Evolutionary conservation across 768 basidiomycete genomes (phyloP).

Genomic region (Guyanaporus albipodus): DNA sequence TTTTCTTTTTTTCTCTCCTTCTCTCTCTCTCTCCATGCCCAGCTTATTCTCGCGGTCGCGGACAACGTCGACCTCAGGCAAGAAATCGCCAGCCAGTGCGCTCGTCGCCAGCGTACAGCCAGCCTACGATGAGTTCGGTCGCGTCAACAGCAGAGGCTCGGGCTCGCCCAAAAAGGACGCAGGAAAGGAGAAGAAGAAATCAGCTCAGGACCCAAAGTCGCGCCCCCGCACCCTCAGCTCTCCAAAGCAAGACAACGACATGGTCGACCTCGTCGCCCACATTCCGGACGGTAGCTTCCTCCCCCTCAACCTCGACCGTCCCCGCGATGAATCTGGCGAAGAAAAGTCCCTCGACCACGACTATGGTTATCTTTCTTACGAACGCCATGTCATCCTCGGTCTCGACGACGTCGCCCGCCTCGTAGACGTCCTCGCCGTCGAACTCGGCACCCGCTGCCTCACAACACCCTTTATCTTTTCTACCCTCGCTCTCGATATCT

Average conservation of each 20-base stretch:
- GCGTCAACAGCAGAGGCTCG: constrained; percentile 47
- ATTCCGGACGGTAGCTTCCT: constrained; percentile 52
- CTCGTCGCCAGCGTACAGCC: constrained; percentile 12
- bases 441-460: constrained; percentile 70
- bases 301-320: constrained; percentile 48
- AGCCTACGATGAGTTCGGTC: constrained; percentile 62
- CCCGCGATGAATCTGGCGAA: constrained; percentile 36
- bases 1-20: neutral
- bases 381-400: constrained; percentile 72
- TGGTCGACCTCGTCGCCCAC: constrained; percentile 35
- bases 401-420: constrained; percentile 68
- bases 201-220: constrained; percentile 28
- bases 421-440: constrained; percentile 64
- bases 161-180: constrained; percentile 47
- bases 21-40: constrained; percentile 48
- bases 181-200: constrained; percentile 42
- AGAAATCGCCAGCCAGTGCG: constrained; percentile 29
- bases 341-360: constrained; percentile 41
- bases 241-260: constrained; percentile 32
- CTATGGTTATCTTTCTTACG: constrained; percentile 74
- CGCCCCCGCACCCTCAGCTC: constrained; percentile 43
- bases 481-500: constrained; percentile 81
- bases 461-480: constrained; percentile 92
- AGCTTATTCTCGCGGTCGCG: constrained; percentile 71
- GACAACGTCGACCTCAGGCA: constrained; percentile 53